Evolutionary conservation across 1,284 basidiomycete species (phyloP).

Genomic region (Apiotrichum siamense): DNA sequence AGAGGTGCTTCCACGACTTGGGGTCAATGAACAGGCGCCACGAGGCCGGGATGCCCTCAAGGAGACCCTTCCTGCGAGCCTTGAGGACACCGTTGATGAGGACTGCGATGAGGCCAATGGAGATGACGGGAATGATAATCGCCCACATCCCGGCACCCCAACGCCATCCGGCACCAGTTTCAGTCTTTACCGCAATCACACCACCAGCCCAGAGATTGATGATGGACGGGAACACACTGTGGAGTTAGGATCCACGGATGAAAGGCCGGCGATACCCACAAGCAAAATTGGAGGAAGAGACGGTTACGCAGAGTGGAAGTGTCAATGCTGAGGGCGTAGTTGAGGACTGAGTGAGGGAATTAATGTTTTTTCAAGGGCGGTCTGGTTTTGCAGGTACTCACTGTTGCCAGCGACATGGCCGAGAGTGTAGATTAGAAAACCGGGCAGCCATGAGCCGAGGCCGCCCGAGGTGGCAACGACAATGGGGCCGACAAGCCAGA

Average conservation of each 20-base stretch:
- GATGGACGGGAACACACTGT: conserved; percentile 18
- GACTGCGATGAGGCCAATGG: conserved; percentile 38
- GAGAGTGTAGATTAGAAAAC: conserved; percentile 36
- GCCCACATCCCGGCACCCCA: conserved; percentile 49
- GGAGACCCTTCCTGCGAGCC: conserved; percentile 28
- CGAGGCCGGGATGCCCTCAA: conserved; percentile 35
- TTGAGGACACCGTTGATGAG: conserved; percentile 33
- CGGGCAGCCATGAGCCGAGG: conserved; percentile 41
- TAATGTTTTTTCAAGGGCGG: too few species aligned
- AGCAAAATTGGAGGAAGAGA: conserved; percentile 48
- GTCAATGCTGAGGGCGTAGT: conserved; percentile 49
- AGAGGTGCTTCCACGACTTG: conserved; percentile 31
- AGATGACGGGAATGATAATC: conserved; percentile 46
- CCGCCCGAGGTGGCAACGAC: conserved; percentile 40
- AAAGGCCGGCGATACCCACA: not conserved
- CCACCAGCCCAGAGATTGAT: conserved; percentile 22
- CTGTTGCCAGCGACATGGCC: conserved; percentile 19
- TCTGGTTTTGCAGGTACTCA: conserved; percentile 1
- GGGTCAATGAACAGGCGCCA: conserved; percentile 14
- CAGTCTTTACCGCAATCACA: not conserved
- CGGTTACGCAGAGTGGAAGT: conserved; percentile 46
- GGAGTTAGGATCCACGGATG: not conserved
- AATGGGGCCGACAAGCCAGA: conserved; percentile 46
- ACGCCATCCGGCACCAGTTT: conserved; percentile 45
- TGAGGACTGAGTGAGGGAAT: conserved; percentile 19